Evolutionary conservation across 2,329 filamentous ascomycete genomes (phyloP).

Genomic region (Venturiaceae sp.): DNA sequence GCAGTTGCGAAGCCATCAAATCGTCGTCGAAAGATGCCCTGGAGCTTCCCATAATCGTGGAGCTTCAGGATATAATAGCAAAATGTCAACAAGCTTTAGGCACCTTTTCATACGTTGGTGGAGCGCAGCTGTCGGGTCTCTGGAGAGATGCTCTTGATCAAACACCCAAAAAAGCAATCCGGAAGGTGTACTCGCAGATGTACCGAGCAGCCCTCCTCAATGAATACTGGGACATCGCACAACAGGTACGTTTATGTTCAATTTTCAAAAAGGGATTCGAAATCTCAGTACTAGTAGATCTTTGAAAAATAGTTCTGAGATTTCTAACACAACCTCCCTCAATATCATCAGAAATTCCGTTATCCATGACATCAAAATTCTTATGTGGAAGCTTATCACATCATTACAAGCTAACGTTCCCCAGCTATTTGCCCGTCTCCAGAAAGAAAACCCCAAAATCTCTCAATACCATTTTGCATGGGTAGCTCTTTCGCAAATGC

Average conservation of each 20-base stretch:
- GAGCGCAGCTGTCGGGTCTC: not conserved
- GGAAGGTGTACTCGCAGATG: constrained; percentile 1
- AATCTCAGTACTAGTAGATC: not conserved
- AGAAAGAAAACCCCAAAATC: constrained; percentile 4
- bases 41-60: not conserved
- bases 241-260: constrained; percentile 6
- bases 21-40: constrained; percentile 2
- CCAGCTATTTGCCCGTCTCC: constrained; percentile 7
- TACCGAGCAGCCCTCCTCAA: not conserved
- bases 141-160: constrained; percentile 7
- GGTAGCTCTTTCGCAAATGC: constrained; percentile 6
- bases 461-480: constrained; percentile 7
- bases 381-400: too few relatives aligned
- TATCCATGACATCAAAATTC: too few relatives aligned
- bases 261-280: not conserved
- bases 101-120: not conserved
- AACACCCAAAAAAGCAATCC: not conserved
- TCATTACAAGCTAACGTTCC: too few relatives aligned
- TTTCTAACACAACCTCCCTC: too few relatives aligned
- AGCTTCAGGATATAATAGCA: constrained; percentile 1
- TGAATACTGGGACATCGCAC: constrained; percentile 6
- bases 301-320: too few relatives aligned
- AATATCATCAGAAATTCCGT: too few relatives aligned
- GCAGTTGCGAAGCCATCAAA: not conserved
- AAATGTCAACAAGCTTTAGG: constrained; percentile 4